These are phyloP conservation scores for Sanguinoderma infundibulare DNA, from an alignment of 1,284 basidiomycete genomes.

Conservation along the genomic window DNA sequence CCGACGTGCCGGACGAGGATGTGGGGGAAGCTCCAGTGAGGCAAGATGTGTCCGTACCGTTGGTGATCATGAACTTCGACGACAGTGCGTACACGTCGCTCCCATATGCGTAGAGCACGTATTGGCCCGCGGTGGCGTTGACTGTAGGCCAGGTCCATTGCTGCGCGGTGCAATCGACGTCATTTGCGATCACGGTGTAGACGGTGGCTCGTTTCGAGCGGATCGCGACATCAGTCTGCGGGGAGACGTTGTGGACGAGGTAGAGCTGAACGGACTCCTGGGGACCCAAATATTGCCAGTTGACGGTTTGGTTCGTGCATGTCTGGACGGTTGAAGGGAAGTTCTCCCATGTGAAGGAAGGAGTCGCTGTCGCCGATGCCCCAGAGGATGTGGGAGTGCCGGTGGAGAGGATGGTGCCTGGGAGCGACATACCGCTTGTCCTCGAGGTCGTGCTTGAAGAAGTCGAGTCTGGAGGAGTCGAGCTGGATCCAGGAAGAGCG, in stretches of 20 bases:
- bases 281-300: neutral
- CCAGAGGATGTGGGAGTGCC: slow-evolving; percentile 8
- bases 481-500: too few species aligned
- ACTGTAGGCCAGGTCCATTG: slow-evolving; percentile 30
- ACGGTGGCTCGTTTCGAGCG: neutral
- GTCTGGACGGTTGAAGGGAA: neutral
- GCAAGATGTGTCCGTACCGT: slow-evolving; percentile 27
- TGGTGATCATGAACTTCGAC: slow-evolving; percentile 25
- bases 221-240: neutral
- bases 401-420: neutral
- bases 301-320: neutral
- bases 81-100: slow-evolving; percentile 12
- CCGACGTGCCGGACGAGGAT: neutral
- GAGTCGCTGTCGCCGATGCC: neutral
- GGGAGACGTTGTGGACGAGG: neutral
- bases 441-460: neutral
- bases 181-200: neutral
- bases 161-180: neutral
- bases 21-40: slow-evolving; percentile 5
- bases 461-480: too few species aligned
- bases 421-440: neutral
- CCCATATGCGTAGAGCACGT: slow-evolving; percentile 22
- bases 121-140: slow-evolving; percentile 32
- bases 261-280: neutral
- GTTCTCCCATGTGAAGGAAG: neutral